Percentiles rank a stretch among this genome's conserved stretches.
phyloP scores from a whole-genome alignment of 305 asterid genomes.

The Fraxinus floribunda region DNA sequence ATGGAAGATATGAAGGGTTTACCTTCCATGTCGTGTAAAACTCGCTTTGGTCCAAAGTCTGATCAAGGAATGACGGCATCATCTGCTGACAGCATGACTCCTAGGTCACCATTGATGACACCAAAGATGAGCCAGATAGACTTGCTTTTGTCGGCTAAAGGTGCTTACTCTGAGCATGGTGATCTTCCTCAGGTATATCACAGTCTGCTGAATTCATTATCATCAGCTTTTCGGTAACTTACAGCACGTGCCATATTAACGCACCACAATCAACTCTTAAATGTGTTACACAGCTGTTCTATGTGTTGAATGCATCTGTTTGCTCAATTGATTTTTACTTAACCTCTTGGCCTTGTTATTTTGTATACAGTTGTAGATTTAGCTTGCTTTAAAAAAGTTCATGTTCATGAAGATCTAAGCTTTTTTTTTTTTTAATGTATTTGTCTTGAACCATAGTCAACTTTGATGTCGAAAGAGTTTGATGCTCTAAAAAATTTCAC shows the following conservation, averaged over 20 bases:
- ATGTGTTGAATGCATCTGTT: neutral
- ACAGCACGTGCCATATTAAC: neutral
- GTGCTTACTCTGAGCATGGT: conserved; percentile 91
- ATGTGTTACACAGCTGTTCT: neutral
- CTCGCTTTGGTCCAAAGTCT: conserved; percentile 95
- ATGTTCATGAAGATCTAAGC: neutral
- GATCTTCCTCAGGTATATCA: conserved; percentile 86
- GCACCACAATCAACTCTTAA: neutral
- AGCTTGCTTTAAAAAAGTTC: neutral
- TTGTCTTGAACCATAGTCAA: neutral
- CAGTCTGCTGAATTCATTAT: conserved; percentile 12
- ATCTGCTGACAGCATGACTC: conserved; percentile 98
- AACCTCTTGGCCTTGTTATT: neutral
- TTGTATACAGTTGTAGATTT: neutral
- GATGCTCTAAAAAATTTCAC: neutral
- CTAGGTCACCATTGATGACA: conserved; percentile 91
- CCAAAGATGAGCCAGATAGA: conserved; percentile 90
- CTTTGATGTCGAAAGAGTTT: neutral
- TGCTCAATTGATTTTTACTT: neutral
- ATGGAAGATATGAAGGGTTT: conserved; percentile 84
- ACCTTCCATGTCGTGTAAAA: conserved; percentile 81
- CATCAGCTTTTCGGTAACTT: neutral
- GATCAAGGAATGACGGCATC: conserved; percentile 99
- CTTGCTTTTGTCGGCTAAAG: conserved; percentile 81
- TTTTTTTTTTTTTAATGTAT: neutral